Evolutionary conservation across 345 rosid genomes (phyloP).

Genomic region (Aquilaria malaccensis): DNA sequence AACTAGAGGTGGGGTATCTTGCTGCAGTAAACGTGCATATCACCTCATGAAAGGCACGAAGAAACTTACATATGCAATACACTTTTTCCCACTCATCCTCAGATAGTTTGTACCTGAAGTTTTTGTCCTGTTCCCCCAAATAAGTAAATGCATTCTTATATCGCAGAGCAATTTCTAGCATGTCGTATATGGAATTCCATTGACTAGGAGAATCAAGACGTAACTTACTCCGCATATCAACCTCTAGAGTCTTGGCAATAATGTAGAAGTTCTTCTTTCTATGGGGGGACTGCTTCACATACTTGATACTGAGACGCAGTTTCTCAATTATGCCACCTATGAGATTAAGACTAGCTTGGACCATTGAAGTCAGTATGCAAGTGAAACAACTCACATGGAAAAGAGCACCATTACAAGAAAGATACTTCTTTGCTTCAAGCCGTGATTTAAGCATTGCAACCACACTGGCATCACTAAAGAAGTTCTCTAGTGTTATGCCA

Average conservation of each 20-base stretch:
- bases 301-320: conserved; percentile 15
- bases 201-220: conserved; percentile 16
- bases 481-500: conserved; percentile 15
- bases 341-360: conserved; percentile 20
- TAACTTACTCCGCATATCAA: conserved; percentile 17
- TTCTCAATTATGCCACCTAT: conserved; percentile 13
- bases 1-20: conserved; percentile 19
- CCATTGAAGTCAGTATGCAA: conserved; percentile 15
- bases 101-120: conserved; percentile 13
- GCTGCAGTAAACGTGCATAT: conserved; percentile 12
- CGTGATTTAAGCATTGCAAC: conserved; percentile 19
- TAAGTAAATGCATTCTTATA: conserved; percentile 19
- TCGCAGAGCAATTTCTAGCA: conserved; percentile 20
- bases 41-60: conserved; percentile 17
- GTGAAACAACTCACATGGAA: conserved; percentile 15
- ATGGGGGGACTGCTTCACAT: conserved; percentile 21
- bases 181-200: conserved; percentile 21
- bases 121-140: conserved; percentile 17
- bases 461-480: conserved; percentile 11
- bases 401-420: conserved; percentile 17
- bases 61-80: conserved; percentile 14
- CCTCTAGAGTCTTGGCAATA: conserved; percentile 17
- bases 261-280: conserved; percentile 16
- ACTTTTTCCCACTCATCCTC: conserved; percentile 25
- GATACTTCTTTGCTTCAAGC: conserved; percentile 14